Conservation (phyloP, 1,139 yeast species). For the Saccharomycopsis crataegensis region DNA sequence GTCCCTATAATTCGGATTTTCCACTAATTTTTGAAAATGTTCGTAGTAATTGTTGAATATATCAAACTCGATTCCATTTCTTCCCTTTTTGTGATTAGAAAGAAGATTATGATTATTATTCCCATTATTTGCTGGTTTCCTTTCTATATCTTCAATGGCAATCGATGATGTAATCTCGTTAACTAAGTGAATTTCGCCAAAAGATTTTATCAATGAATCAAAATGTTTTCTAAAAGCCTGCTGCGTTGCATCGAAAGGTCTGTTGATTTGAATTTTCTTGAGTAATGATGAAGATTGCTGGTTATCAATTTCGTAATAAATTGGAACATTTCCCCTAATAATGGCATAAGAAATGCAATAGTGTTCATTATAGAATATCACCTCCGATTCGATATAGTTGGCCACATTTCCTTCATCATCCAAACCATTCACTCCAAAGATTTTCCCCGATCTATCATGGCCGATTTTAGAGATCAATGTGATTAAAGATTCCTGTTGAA, state of each 20-base stretch:
- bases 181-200: slow-evolving; percentile 55
- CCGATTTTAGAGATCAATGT: slow-evolving; percentile 65
- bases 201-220: slow-evolving; percentile 48
- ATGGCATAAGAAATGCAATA: slow-evolving; percentile 53
- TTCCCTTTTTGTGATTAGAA: not conserved
- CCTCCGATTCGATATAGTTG: slow-evolving; percentile 60
- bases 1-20: slow-evolving; percentile 21
- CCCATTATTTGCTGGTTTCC: not conserved
- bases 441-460: slow-evolving; percentile 49
- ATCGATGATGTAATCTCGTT: slow-evolving; percentile 36
- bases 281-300: slow-evolving; percentile 38
- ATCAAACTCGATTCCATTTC: slow-evolving; percentile 16
- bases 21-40: slow-evolving; percentile 12
- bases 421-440: slow-evolving; percentile 63
- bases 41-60: slow-evolving; percentile 15
- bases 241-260: slow-evolving; percentile 58
- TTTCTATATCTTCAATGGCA: slow-evolving; percentile 7
- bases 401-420: slow-evolving; percentile 68
- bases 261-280: slow-evolving; percentile 44
- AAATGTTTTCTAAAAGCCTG: slow-evolving; percentile 60
- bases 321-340: slow-evolving; percentile 62
- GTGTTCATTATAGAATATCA: slow-evolving; percentile 46
- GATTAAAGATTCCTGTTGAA: slow-evolving; percentile 34
- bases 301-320: slow-evolving; percentile 53
- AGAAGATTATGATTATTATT: not conserved